Base-by-base conservation (phyloP, 129 eudicot species). In the Erigeron canadensis region DNA sequence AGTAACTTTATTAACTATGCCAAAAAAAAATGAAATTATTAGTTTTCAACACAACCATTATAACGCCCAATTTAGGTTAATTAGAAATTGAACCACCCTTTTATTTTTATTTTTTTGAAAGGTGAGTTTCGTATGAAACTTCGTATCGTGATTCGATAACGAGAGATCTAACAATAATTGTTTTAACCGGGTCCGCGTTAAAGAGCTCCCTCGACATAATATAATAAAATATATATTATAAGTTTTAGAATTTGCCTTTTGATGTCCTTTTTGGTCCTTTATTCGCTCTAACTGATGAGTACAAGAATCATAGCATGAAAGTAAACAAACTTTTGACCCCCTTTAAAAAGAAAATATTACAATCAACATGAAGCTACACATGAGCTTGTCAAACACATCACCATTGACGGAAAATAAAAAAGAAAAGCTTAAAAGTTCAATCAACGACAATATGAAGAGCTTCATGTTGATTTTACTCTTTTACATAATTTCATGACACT, bases 241-340 rank as follows among this genome's bases (percentile, higher is more conserved):
- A 59, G 18, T 48, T 76, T 61, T 7, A 40, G 63, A 43, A 40
- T 51, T 53, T 53, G 72, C 76, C 17, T 62, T 48, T 51, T 76
- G n/a, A 22, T 56, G 50, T 44, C 13, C 37, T 53, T 74, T 74
- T 68, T 22, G 69, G 56, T 44, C 75, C 75, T 76, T 17, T 68
- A 68, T n/a, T n/a, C n/a, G n/a, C n/a, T n/a, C n/a, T n/a, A n/a
- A n/a, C 68, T 74, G 53, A 67, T 76, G 75, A 67, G 55, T 39
- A 62, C 47, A 51, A 41, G 77, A 70, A 70, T 77, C 67, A 66
- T 63, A 77, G 65, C 72, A 71, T 78, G 81, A 47, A 71, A 63
- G 81, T 53, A 78, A 78, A 78, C 72, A 63, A 63, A 64, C 81
- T 69, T 77, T 77, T 77, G 72, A 78, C 81, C 73, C 62, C 56